Base-by-base conservation (phyloP, 75 land plant genomes). In the Pinus albicaulis region DNA sequence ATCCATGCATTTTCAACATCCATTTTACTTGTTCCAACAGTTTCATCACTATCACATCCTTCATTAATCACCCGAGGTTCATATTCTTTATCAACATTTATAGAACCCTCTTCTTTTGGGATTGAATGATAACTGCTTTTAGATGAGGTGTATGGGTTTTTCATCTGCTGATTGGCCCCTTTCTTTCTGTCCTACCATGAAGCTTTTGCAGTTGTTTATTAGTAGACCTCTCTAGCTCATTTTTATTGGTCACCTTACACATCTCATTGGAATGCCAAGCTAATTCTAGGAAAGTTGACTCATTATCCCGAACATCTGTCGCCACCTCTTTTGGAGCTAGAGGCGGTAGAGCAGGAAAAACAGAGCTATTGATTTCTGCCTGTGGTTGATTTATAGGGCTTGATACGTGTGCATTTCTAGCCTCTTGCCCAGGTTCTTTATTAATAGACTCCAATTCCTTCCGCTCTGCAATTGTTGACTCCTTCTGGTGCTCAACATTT, bases 401-500 rank as follows among this genome's bases (percentile, higher is more conserved):
- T 36, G 59, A 56, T 36, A 13, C n/a, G 4, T 81, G 56, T 59
- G 55, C 2, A 60, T 44, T 69, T 55, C 76, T 78, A 23, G 63
- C 31, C 57, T 59, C 80, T 72, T 17, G 56, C 3, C 80, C 73
- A 57, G 57, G 23, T 15, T 79, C 87, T 74, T 78, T 74, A 75
- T 57, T 75, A n/a, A 57, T 7, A 66, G 31, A 13, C 11, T 77
- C 80, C 57, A 70, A 77, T 72, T 68, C 4, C 57, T 73, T 76
- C 13, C 26, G 17, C 7, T 69, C 77, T 76, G 72, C 95, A 84
- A 79, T 31, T 31, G 1, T 76, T 61, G 76, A 74, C 59, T 81
- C 85, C 76, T 85, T 88, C 69, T 84, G 89, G 76, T 84, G 88
- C 77, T 93, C 96, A 71, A 87, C 85, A 76, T 90, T 88, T 13